Percentiles rank a stretch among this genome's conserved stretches.
phyloP scores from a whole-genome alignment of 2,329 filamentous ascomycete genomes.

The Fusarium floridanum region DNA sequence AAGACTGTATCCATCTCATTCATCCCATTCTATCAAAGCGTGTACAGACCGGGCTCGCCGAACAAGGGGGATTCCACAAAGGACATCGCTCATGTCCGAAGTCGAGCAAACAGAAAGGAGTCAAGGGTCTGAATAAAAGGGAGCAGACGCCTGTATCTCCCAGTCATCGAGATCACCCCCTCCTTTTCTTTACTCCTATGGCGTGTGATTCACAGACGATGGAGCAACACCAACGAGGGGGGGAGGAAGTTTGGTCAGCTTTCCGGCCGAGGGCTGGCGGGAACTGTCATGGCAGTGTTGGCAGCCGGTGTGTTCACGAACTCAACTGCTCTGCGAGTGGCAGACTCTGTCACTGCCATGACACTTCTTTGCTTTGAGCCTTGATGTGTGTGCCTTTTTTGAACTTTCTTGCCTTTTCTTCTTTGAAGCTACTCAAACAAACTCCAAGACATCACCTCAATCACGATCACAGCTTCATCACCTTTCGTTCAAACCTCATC shows the following conservation, averaged over 20 bases:
- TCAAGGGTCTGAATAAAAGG: not conserved
- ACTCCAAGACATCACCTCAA: not conserved
- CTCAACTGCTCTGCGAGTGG: too few species aligned
- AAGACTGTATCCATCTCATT: not conserved
- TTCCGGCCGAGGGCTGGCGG: not conserved
- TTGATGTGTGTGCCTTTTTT: not conserved
- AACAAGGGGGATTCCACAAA: not conserved
- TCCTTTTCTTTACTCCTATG: not conserved
- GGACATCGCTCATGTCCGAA: not conserved
- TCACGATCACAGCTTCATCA: not conserved
- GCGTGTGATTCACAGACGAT: slow-evolving; percentile 27
- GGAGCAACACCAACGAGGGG: slow-evolving; percentile 3
- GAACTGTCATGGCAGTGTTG: not conserved
- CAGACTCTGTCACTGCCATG: not conserved
- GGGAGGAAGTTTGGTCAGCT: slow-evolving; percentile 14
- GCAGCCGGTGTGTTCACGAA: not conserved
- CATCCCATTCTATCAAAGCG: not conserved
- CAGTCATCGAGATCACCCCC: slow-evolving; percentile 27
- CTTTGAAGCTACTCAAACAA: not conserved
- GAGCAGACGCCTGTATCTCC: not conserved
- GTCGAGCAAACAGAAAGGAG: not conserved
- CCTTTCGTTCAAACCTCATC: not conserved
- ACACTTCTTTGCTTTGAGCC: not conserved
- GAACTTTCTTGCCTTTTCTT: not conserved
- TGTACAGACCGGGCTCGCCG: not conserved